Evolutionary conservation across 768 basidiomycete genomes (phyloP).

Genomic region (Baorangia bicolor): DNA sequence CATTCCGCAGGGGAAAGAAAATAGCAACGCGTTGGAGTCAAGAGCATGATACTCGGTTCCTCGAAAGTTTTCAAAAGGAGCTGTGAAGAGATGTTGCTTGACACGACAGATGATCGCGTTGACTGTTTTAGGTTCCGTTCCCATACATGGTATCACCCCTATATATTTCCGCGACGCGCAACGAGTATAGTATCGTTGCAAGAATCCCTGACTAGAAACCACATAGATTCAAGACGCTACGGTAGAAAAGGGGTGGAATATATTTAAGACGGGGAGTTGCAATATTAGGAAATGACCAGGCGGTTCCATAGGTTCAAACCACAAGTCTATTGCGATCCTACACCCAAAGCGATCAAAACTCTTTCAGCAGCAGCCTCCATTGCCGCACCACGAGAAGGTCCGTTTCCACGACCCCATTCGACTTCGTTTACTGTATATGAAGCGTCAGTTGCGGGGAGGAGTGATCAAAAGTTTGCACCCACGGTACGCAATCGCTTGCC

Average conservation of each 20-base stretch:
- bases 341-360: constrained; percentile 16
- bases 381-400: constrained; percentile 16
- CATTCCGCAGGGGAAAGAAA: not conserved
- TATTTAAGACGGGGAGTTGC: not conserved
- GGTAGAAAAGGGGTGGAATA: not conserved
- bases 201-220: not conserved
- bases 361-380: constrained; percentile 22
- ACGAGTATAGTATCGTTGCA: not conserved
- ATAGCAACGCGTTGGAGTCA: not conserved
- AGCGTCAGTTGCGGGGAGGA: not conserved
- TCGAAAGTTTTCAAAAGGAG: no score
- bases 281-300: not conserved
- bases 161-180: not conserved
- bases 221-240: not conserved
- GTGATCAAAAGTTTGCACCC: constrained; percentile 1
- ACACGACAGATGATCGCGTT: constrained; percentile 8
- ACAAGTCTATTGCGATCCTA: not conserved
- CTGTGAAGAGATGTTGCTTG: not conserved
- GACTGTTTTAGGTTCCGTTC: constrained; percentile 5
- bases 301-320: not conserved
- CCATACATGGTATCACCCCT: constrained; percentile 20
- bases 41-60: not conserved
- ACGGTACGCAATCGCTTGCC: constrained; percentile 24
- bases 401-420: constrained; percentile 24
- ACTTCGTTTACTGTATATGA: constrained; percentile 15